A percentile compares a stretch with the other conserved stretches of the same genome.
Evolutionary conservation across 129 eudicot genomes (phyloP).

Genomic region (Deinandra increscens): DNA sequence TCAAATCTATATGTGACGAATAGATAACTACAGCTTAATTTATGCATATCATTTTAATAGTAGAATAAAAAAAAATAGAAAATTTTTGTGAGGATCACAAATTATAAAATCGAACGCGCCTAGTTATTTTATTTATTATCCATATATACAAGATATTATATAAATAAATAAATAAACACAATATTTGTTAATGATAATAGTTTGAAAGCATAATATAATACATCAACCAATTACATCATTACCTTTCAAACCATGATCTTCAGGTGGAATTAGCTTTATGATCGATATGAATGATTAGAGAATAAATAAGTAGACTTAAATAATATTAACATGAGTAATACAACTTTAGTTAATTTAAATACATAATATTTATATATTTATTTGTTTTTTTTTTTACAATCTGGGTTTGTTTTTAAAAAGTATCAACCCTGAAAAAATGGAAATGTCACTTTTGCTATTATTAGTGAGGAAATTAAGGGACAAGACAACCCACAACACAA

Average conservation of each 20-base stretch:
- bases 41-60: too few relatives aligned
- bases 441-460: background rate
- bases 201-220: background rate
- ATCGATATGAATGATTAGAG: background rate
- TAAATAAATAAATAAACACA: too few relatives aligned
- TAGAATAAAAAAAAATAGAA: too few relatives aligned
- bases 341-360: background rate
- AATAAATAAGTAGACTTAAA: background rate
- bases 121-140: too few relatives aligned
- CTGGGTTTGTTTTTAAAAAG: background rate
- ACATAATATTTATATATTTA: background rate
- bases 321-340: background rate
- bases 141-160: too few relatives aligned
- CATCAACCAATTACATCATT: background rate
- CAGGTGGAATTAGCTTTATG: background rate
- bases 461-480: conserved; percentile 23
- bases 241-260: background rate
- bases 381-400: background rate
- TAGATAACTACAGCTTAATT: too few relatives aligned
- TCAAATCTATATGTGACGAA: too few relatives aligned
- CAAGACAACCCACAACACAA: conserved; percentile 27
- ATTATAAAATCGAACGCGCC: too few relatives aligned
- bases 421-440: background rate
- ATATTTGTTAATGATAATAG: background rate
- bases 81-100: too few relatives aligned